Conservation (phyloP, 2,329 filamentous ascomycete genomes). For the Fusarium sp. region DNA sequence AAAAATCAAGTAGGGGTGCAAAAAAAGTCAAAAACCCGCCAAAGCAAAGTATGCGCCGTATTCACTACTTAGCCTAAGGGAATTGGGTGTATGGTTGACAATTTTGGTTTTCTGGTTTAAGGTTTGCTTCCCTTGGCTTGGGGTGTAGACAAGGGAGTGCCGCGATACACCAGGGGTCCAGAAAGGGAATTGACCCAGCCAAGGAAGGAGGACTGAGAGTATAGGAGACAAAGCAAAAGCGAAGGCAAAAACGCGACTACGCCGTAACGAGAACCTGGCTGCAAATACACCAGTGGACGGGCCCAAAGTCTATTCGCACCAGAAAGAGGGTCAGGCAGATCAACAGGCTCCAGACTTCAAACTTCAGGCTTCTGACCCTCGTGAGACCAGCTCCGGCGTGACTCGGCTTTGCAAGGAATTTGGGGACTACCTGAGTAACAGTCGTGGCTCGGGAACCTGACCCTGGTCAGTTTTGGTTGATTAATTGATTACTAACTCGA, state of each 20-base stretch:
- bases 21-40: conserved; percentile 20
- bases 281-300: conserved; percentile 27
- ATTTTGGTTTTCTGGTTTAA: conserved; percentile 34
- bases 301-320: conserved; percentile 46
- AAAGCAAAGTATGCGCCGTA: conserved; percentile 15
- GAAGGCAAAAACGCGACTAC: conserved; percentile 31
- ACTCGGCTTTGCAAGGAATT: conserved; percentile 28
- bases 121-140: conserved; percentile 30
- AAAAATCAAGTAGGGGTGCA: conserved; percentile 24
- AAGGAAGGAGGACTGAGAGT: conserved; percentile 14
- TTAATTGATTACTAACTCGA: conserved; percentile 14
- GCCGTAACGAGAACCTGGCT: conserved; percentile 22
- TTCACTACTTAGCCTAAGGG: conserved; percentile 24
- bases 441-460: not conserved
- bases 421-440: conserved; percentile 15
- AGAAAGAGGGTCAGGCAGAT: conserved; percentile 24
- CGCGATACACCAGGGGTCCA: conserved; percentile 19
- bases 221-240: not conserved
- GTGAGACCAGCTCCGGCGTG: conserved; percentile 30
- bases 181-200: conserved; percentile 25
- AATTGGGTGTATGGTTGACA: conserved; percentile 26
- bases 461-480: conserved; percentile 1
- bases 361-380: conserved; percentile 17
- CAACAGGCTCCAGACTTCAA: conserved; percentile 32
- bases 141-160: conserved; percentile 31